Evolutionary conservation across 2,329 filamentous ascomycete genomes (phyloP).

Genomic region (Lecanoromycetidae sp.): DNA sequence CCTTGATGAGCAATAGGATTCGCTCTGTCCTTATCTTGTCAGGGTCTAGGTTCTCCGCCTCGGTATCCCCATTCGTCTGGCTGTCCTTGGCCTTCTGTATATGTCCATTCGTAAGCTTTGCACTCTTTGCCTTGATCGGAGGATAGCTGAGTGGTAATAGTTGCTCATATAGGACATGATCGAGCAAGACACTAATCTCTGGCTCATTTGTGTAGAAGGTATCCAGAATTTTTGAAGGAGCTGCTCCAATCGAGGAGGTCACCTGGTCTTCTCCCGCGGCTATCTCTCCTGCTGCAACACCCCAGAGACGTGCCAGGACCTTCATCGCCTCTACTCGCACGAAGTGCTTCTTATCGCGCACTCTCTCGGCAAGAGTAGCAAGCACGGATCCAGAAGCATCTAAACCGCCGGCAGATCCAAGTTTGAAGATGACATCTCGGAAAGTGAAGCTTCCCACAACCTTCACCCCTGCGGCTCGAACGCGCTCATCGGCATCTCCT

Average conservation of each 20-base stretch:
- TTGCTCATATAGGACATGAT: slow-evolving; percentile 74
- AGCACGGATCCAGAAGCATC: slow-evolving; percentile 67
- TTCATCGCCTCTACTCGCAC: slow-evolving; percentile 82
- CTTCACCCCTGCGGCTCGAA: slow-evolving; percentile 78
- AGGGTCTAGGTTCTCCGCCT: slow-evolving; percentile 29
- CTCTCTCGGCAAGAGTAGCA: slow-evolving; percentile 70
- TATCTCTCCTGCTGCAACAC: slow-evolving; percentile 80
- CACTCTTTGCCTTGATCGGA: slow-evolving; percentile 46
- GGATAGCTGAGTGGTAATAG: slow-evolving; percentile 86
- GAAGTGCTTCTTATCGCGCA: slow-evolving; percentile 68
- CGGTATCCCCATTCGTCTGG: slow-evolving; percentile 27
- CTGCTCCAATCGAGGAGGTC: slow-evolving; percentile 60
- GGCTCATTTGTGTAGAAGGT: slow-evolving; percentile 81
- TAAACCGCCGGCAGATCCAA: slow-evolving; percentile 65
- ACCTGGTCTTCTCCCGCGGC: slow-evolving; percentile 69
- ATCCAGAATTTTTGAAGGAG: slow-evolving; percentile 75
- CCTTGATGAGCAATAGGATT: slow-evolving; percentile 68
- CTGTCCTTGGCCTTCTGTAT: slow-evolving; percentile 51
- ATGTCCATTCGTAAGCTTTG: slow-evolving; percentile 35
- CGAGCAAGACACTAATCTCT: slow-evolving; percentile 73
- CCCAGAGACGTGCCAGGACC: slow-evolving; percentile 77
- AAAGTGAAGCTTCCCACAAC: slow-evolving; percentile 72
- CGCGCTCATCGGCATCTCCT: slow-evolving; percentile 78
- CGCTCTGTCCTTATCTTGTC: slow-evolving; percentile 67
- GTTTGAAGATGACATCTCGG: slow-evolving; percentile 65